phyloP scores from a whole-genome alignment of 1,284 basidiomycete species.

The Sphagnurus paluster region DNA sequence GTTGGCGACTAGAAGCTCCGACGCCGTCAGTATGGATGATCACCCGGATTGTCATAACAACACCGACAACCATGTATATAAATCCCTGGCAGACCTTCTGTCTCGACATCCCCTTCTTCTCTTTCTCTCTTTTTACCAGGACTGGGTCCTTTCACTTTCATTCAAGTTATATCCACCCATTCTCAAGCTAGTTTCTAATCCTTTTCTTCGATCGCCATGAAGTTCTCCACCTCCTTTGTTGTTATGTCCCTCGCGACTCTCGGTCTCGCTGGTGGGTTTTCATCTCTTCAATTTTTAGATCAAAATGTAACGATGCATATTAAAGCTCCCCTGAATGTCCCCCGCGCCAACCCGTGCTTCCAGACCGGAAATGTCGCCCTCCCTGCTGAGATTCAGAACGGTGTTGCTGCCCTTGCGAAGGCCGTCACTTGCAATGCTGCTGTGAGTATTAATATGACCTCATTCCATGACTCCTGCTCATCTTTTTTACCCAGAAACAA shows the following conservation, averaged over 20 bases:
- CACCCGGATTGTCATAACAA: background rate
- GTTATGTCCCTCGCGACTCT: conserved; percentile 1
- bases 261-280: background rate
- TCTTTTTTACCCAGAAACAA: background rate
- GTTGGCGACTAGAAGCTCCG: background rate
- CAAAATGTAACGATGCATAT: background rate
- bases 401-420: conserved; percentile 19
- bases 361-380: conserved; percentile 24
- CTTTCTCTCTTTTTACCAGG: background rate
- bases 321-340: conserved; percentile 13
- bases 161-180: background rate
- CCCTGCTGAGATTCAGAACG: conserved; percentile 25
- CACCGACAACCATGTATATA: background rate
- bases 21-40: background rate
- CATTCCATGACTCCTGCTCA: background rate
- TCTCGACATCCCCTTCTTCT: background rate
- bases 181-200: background rate
- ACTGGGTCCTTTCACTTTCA: background rate
- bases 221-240: conserved; percentile 3
- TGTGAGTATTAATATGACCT: conserved; percentile 3
- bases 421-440: conserved; percentile 24
- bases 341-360: conserved; percentile 23
- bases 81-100: background rate
- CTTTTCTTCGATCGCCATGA: background rate
- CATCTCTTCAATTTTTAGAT: background rate